Evolutionary conservation across 805 yeast genomes (phyloP).

Genomic region (Candida easanensis): DNA sequence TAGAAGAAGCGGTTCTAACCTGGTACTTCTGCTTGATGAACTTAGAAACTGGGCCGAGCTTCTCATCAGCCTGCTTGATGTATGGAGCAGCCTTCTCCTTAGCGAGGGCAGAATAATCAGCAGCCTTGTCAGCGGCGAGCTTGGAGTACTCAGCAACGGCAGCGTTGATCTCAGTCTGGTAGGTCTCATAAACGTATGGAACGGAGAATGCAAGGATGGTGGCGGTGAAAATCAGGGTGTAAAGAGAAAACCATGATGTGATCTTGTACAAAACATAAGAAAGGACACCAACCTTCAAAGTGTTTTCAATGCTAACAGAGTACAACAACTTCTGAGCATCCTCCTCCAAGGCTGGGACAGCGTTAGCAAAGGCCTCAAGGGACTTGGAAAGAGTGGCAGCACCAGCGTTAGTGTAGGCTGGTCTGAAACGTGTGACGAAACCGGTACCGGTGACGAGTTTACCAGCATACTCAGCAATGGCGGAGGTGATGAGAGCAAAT

Average conservation of each 20-base stretch:
- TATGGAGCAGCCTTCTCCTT: slow-evolving; percentile 60
- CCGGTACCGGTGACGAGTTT: slow-evolving; percentile 74
- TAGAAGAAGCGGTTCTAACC: slow-evolving; percentile 68
- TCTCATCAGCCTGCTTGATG: slow-evolving; percentile 51
- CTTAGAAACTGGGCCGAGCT: slow-evolving; percentile 64
- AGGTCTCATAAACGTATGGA: slow-evolving; percentile 70
- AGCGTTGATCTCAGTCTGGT: slow-evolving; percentile 76
- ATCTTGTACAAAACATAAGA: slow-evolving; percentile 66
- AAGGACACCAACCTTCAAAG: slow-evolving; percentile 68
- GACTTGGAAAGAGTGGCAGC: slow-evolving; percentile 36
- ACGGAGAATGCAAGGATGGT: slow-evolving; percentile 65
- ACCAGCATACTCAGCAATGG: slow-evolving; percentile 74
- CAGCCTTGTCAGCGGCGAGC: slow-evolving; percentile 49
- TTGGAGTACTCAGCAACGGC: slow-evolving; percentile 46
- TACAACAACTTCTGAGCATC: slow-evolving; percentile 55
- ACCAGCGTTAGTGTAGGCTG: slow-evolving; percentile 44
- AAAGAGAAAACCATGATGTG: slow-evolving; percentile 73
- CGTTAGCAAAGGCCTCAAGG: slow-evolving; percentile 42
- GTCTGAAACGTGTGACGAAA: slow-evolving; percentile 72
- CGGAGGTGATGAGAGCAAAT: slow-evolving; percentile 58
- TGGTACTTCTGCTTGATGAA: slow-evolving; percentile 52
- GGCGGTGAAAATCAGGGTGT: slow-evolving; percentile 56
- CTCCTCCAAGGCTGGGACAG: slow-evolving; percentile 50
- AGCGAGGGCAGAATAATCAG: slow-evolving; percentile 43
- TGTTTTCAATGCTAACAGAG: slow-evolving; percentile 67